phyloP scores from a whole-genome alignment of 352 stramenopile species.

The Pythium aquatile region DNA sequence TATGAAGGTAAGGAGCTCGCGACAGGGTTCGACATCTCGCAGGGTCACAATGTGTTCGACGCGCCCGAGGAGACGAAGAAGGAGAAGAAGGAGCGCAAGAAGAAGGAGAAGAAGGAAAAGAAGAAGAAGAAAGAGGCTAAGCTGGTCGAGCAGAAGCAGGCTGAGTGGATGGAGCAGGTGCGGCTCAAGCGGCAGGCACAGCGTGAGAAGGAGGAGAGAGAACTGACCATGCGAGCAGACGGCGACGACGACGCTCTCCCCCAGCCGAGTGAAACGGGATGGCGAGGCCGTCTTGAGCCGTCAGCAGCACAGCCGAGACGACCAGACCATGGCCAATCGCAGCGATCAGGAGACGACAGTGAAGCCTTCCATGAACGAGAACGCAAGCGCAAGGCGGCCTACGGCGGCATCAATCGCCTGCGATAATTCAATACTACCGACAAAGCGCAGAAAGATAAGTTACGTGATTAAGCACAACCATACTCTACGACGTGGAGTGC shows the following conservation, averaged over 20 bases:
- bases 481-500: conserved; percentile 29
- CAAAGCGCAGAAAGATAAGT: background rate
- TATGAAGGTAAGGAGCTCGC: conserved; percentile 89
- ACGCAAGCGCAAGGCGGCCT: conserved; percentile 36
- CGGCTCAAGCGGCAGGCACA: conserved; percentile 28
- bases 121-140: conserved; percentile 48
- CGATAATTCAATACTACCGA: conserved; percentile 30
- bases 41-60: conserved; percentile 86
- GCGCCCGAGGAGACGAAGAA: conserved; percentile 51
- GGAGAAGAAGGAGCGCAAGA: conserved; percentile 57
- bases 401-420: conserved; percentile 52
- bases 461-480: conserved; percentile 15
- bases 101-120: conserved; percentile 55
- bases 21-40: conserved; percentile 56
- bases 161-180: conserved; percentile 28
- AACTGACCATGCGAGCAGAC: conserved; percentile 16
- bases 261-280: conserved; percentile 54
- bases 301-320: conserved; percentile 18
- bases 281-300: conserved; percentile 63
- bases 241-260: conserved; percentile 7
- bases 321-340: conserved; percentile 7
- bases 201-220: conserved; percentile 30
- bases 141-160: conserved; percentile 44
- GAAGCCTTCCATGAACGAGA: conserved; percentile 28
- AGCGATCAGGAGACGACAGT: conserved; percentile 23